These are phyloP conservation scores for Triticum timopheevii DNA, from an alignment of 176 grass and related monocot genomes.

Conservation along the genomic window DNA sequence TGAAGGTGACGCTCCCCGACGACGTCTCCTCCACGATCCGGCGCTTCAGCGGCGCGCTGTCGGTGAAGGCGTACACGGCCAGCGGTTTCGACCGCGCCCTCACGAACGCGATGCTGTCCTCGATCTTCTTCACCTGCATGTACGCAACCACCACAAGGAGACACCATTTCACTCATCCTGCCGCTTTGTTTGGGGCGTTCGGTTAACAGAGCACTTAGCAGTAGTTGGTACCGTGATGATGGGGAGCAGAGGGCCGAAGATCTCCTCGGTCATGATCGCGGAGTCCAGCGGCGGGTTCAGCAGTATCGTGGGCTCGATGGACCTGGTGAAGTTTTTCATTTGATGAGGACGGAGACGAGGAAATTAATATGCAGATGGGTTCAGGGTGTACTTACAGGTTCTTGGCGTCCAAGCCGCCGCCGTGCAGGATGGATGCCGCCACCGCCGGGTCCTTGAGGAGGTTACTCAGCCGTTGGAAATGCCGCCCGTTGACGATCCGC, in stretches of 20 bases:
- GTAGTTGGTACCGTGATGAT: slow-evolving; percentile 68
- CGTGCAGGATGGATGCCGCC: slow-evolving; percentile 60
- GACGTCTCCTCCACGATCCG: slow-evolving; percentile 77
- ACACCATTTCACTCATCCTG: too few species aligned
- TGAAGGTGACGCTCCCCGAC: slow-evolving; percentile 76
- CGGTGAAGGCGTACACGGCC: slow-evolving; percentile 82
- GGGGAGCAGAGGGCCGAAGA: slow-evolving; percentile 88
- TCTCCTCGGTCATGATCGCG: slow-evolving; percentile 91
- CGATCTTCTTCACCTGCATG: slow-evolving; percentile 72
- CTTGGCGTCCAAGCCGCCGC: slow-evolving; percentile 58
- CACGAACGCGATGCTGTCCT: slow-evolving; percentile 80
- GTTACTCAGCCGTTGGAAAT: slow-evolving; percentile 62
- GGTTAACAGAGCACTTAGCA: too few species aligned
- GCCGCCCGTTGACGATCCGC: slow-evolving; percentile 63
- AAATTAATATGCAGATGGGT: not conserved
- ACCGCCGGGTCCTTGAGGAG: slow-evolving; percentile 57
- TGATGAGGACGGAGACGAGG: not conserved
- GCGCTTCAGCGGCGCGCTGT: slow-evolving; percentile 35
- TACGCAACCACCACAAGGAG: not conserved
- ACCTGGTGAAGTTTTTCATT: slow-evolving; percentile 32
- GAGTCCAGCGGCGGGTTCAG: slow-evolving; percentile 85
- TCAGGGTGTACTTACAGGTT: slow-evolving; percentile 44
- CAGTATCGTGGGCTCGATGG: slow-evolving; percentile 88
- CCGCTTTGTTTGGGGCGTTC: too few species aligned
- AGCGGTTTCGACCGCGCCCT: slow-evolving; percentile 67